A percentile compares a stretch with the other conserved stretches of the same genome.
Conservation (phyloP, 2,329 filamentous ascomycete genomes). For the Cladosporium austrohemisphaericum region DNA sequence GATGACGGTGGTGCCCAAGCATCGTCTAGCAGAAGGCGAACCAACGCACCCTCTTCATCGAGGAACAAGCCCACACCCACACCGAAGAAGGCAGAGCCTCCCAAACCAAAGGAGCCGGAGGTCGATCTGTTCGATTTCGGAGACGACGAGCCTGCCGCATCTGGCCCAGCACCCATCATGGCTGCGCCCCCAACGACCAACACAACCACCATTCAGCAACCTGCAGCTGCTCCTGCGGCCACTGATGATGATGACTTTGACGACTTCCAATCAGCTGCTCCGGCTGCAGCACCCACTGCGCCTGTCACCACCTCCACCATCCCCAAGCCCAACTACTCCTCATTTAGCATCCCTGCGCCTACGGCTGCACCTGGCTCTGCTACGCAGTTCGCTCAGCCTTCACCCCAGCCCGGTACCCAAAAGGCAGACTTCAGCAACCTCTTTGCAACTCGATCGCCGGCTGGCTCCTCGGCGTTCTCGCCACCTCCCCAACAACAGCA, state of each 20-base stretch:
- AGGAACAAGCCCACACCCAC: conserved; percentile 33
- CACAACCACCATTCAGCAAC: conserved; percentile 15
- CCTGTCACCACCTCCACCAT: conserved; percentile 35
- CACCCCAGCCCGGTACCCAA: conserved; percentile 79
- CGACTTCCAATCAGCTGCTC: conserved; percentile 87
- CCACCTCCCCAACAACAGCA: conserved; percentile 34
- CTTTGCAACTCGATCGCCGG: conserved; percentile 58
- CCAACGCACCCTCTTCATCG: conserved; percentile 33
- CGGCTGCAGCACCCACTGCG: conserved; percentile 49
- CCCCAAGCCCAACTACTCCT: conserved; percentile 36
- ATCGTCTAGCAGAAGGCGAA: conserved; percentile 52
- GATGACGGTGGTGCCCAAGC: conserved; percentile 65
- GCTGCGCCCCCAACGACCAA: conserved; percentile 24
- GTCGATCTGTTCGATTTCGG: conserved; percentile 86
- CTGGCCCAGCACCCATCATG: conserved; percentile 41
- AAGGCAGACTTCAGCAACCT: conserved; percentile 71
- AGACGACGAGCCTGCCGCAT: conserved; percentile 64
- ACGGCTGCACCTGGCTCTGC: conserved; percentile 35
- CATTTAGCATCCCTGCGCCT: conserved; percentile 46
- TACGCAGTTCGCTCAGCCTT: conserved; percentile 74
- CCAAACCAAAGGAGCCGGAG: conserved; percentile 83
- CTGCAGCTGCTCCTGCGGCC: conserved; percentile 31
- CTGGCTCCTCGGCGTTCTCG: conserved; percentile 30
- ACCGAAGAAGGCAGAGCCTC: conserved; percentile 63
- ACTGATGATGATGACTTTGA: conserved; percentile 92